phyloP scores from a whole-genome alignment of 1,284 basidiomycete genomes.

The Pascua sp. region DNA sequence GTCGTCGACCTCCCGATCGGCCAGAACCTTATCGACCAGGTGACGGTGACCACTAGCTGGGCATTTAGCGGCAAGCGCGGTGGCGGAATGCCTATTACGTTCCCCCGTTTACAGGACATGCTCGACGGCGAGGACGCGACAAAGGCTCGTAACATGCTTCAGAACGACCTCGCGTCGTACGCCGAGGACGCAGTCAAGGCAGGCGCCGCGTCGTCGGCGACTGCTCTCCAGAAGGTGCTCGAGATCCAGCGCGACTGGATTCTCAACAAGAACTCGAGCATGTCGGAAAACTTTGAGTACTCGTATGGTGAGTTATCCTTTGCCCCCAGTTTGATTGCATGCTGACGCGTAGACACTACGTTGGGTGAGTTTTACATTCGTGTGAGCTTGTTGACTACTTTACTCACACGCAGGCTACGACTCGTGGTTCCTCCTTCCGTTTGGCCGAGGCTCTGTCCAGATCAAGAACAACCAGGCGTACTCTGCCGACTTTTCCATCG shows the following conservation, averaged over 20 bases:
- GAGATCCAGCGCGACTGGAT: conserved; percentile 46
- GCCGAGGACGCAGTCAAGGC: conserved; percentile 38
- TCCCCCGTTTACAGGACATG: conserved; percentile 39
- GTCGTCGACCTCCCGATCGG: conserved; percentile 45
- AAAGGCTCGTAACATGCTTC: conserved; percentile 20
- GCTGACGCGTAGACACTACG: too few species aligned
- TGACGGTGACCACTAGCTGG: conserved; percentile 37
- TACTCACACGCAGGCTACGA: conserved; percentile 30
- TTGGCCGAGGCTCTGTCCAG: conserved; percentile 42
- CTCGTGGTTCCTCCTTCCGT: conserved; percentile 46
- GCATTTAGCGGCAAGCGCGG: conserved; percentile 15
- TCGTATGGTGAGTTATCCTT: conserved; percentile 20
- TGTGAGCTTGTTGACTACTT: neutral
- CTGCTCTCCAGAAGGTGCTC: conserved; percentile 31
- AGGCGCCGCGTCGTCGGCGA: conserved; percentile 32
- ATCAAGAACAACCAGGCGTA: conserved; percentile 38
- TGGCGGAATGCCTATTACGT: conserved; percentile 28
- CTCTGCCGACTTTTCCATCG: conserved; percentile 25
- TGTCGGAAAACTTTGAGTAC: conserved; percentile 42
- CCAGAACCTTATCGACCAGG: conserved; percentile 50
- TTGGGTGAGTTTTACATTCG: too few species aligned
- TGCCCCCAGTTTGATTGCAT: too few species aligned
- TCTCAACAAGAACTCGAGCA: conserved; percentile 33
- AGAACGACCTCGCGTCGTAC: conserved; percentile 35
- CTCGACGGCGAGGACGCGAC: conserved; percentile 23